A percentile compares a stretch with the other conserved stretches of the same genome.
Evolutionary conservation across 2,329 filamentous ascomycete genomes (phyloP).

Genomic region (Pezicula radicicola): DNA sequence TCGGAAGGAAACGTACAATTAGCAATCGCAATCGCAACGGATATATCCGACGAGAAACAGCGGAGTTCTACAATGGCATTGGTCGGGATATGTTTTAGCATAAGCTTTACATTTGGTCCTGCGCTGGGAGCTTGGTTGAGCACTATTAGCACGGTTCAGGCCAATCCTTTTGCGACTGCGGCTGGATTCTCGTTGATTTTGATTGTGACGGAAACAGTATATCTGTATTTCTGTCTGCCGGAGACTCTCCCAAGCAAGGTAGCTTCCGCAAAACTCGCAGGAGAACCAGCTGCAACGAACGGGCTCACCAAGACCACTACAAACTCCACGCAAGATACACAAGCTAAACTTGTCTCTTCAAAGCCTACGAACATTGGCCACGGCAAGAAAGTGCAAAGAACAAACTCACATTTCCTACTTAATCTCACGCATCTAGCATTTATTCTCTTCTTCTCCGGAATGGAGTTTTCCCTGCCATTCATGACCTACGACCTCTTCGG

Average conservation of each 20-base stretch:
- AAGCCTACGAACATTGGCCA: conserved; percentile 10
- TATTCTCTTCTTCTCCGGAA: conserved; percentile 93
- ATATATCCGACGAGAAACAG: conserved; percentile 83
- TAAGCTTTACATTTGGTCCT: conserved; percentile 95
- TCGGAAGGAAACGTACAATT: conserved; percentile 97
- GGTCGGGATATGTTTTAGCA: conserved; percentile 92
- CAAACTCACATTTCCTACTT: conserved; percentile 79
- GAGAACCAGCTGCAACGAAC: conserved; percentile 19
- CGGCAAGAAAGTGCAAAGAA: conserved; percentile 34
- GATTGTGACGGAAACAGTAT: conserved; percentile 83
- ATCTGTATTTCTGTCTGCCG: conserved; percentile 79
- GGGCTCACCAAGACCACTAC: conserved; percentile 12
- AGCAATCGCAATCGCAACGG: conserved; percentile 92
- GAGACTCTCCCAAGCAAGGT: conserved; percentile 73
- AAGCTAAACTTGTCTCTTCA: conserved; percentile 22
- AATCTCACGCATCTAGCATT: conserved; percentile 88
- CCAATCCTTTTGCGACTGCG: conserved; percentile 91
- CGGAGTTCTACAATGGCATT: conserved; percentile 93
- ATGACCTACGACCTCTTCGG: conserved; percentile 94
- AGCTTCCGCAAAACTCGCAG: conserved; percentile 24
- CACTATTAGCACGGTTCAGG: conserved; percentile 71
- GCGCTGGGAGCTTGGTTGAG: conserved; percentile 86
- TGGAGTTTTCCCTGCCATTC: conserved; percentile 97
- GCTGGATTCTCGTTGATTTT: conserved; percentile 83
- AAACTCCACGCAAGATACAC: conserved; percentile 5